Evolutionary conservation across 257 asterid species (phyloP), one percentile per base, ranked within the genome.

Genomic region (Lycium ferocissimum): DNA sequence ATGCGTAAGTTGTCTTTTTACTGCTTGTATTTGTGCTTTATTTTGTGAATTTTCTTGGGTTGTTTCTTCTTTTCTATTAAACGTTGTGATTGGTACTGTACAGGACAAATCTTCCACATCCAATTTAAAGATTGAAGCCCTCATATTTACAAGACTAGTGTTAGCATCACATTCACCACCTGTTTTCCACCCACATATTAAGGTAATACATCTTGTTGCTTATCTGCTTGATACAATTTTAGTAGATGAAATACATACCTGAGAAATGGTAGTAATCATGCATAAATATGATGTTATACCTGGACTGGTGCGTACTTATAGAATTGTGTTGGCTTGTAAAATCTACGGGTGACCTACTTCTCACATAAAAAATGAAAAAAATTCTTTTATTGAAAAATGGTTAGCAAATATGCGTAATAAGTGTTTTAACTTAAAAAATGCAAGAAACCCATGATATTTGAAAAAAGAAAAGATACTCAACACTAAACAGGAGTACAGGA

Each of bases 51-150:
- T 35, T 71, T 61, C 83, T 57, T 18, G 82, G 79, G 26, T 40
- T 70, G 53, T 62, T 79, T 63, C 58, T 69, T n/a, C 61, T 79
- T 82, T 37, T 83, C 87, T 56, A 54, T 87, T 45, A 59, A 38
- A 57, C 43, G 75, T 76, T 86, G 66, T 17, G 82, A 49, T 87
- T 85, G 62, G 26, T 71, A 40, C 40, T 78, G 88, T 75, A 66
- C 98, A 97, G 99, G 99, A 97, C 83, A 97, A 97, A 85, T 94
- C 99, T 22, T 95, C 99, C 83, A 97, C 99, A 83, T 97, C 99
- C 56, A 97, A 95, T 87, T 88, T 97, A 83, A 97, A 97, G 95
- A 95, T 94, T 82, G 99, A 97, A 88, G 99, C 99, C 88, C 99
- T 97, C 84, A 94, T 93, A 83, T 97, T 97, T 89, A 92, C 98